Base-by-base conservation (phyloP, 495 filamentous ascomycete genomes). In the Tuber indicum region DNA sequence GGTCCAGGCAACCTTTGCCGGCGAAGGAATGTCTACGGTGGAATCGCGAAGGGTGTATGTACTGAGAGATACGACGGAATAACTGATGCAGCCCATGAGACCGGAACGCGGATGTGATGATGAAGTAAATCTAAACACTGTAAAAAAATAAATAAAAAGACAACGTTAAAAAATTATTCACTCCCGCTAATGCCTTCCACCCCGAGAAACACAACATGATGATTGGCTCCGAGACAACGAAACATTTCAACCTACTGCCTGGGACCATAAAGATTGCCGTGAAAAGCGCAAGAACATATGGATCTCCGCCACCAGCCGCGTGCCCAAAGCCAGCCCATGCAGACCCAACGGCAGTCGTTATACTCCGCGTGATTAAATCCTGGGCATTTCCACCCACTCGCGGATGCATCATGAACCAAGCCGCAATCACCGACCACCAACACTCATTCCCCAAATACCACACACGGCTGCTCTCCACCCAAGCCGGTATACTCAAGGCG, bases 341-440 rank as follows among this genome's bases (percentile, higher is more conserved):
- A 3, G 88, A 86, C 32, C 88, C 88, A 45, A 89, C 79, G 5
- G 85, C 80, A 19, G 84, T 86, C 62, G 85, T 86, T 44, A 87
- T 79, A 19, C 84, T 84, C 72, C 88, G 85, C 23, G 86, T 85
- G 44, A 88, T 78, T 21, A 90, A 80, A 77, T 90, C 88, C 75
- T 89, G 87, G 12, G 88, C 77, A 70, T 88, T 90, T 6, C 88
- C 88, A 6, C 88, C 88, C 6, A 88, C 89, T 71, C 88, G 85
- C 46, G 88, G 87, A 76, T 89, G 88, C 85, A 88, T 87, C 84
- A 90, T 89, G 47, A 88, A 79, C 88, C 88, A 90, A 4, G 86
- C 88, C 58, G 87, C 86, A n/a, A 88, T 84, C 7, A 89, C 88
- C 16, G 84, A 84, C 88, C 88, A 90, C 88, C 88, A 90, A 23